Percentiles rank a stretch among this genome's conserved stretches.
Evolutionary conservation across 768 basidiomycete species (phyloP).

Genomic region (Mycena vitilis): DNA sequence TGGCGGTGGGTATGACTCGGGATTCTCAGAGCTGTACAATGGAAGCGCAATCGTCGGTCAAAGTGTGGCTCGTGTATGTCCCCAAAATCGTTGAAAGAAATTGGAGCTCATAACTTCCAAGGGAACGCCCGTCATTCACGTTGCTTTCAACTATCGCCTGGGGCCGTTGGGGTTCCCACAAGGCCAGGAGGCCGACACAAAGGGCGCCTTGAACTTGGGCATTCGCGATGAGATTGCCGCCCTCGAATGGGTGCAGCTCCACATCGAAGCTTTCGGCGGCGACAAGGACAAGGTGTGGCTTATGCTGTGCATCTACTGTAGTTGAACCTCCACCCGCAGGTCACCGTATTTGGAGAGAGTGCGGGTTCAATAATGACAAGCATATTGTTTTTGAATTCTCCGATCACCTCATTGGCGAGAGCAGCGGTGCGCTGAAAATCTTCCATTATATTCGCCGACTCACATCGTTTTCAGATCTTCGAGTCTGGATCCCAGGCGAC

Average conservation of each 20-base stretch:
- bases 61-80: too few species aligned
- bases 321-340: conserved; percentile 37
- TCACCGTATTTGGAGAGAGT: conserved; percentile 60
- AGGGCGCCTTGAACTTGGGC: conserved; percentile 51
- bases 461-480: too few species aligned
- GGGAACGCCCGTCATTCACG: conserved; percentile 56
- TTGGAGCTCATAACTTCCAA: conserved; percentile 1
- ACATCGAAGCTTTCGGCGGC: conserved; percentile 68
- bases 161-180: conserved; percentile 59
- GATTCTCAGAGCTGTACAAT: too few species aligned
- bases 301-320: background rate
- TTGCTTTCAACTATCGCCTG: conserved; percentile 60
- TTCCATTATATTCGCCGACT: too few species aligned
- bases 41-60: too few species aligned
- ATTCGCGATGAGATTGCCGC: conserved; percentile 53
- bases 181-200: conserved; percentile 49
- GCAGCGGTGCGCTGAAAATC: conserved; percentile 39
- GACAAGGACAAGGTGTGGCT: conserved; percentile 44
- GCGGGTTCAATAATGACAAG: conserved; percentile 59
- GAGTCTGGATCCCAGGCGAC: too few species aligned
- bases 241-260: conserved; percentile 61
- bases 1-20: too few species aligned
- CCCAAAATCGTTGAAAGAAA: too few species aligned
- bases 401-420: conserved; percentile 41
- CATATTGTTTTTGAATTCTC: conserved; percentile 48